Base-by-base conservation (phyloP, 2,329 filamentous ascomycete genomes). In the Ophiostoma angusticollis region DNA sequence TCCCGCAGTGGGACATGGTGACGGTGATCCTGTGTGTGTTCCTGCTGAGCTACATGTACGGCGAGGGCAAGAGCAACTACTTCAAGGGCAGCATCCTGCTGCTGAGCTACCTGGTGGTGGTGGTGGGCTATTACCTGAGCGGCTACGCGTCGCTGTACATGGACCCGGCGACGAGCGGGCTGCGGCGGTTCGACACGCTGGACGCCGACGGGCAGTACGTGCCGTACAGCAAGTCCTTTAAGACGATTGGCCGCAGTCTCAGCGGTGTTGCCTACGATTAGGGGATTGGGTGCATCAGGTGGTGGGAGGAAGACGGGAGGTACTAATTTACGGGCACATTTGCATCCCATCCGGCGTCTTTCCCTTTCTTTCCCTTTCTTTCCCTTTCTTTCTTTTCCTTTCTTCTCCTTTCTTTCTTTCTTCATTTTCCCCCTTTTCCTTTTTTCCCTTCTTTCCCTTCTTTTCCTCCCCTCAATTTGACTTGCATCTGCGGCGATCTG, bases 1-100 rank as follows among this genome's bases (percentile, higher is more conserved):
- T 98, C 64, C 91, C 91, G 1, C 91, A 98, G 58, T 98, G 89
- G 89, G 91, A 98, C 58, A 93, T 98, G 84, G 80, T 96, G 11
- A 94, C 84, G 1, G 85, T 96, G 13, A 94, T 96, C 43, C 64
- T 98, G 13, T 95, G 89, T 53, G 86, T 98, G 14, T 94, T 98
- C 64, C 65, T 98, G 41, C 75, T 98, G 48, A 94, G 86, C 53
- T 94, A 96, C 66, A 89, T 98, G 68, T 93, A 96, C 52, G 84
- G 89, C 37, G 91, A 98, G 62, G 91, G 91, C 29, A 98, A 98
- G 74, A 96, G 87, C 67, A 98, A 98, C 61, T 98, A 98, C 61
- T 98, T 98, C 75, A 98, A 98, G 65, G 91, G 91, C 37, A 93
- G 84, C 48, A 95, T 96, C 50, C 68, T 98, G 37, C 77, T 96